Percentiles rank a stretch among this genome's conserved stretches.
phyloP scores from a whole-genome alignment of 352 stramenopile genomes.

The Thalassiosira delicatula region DNA sequence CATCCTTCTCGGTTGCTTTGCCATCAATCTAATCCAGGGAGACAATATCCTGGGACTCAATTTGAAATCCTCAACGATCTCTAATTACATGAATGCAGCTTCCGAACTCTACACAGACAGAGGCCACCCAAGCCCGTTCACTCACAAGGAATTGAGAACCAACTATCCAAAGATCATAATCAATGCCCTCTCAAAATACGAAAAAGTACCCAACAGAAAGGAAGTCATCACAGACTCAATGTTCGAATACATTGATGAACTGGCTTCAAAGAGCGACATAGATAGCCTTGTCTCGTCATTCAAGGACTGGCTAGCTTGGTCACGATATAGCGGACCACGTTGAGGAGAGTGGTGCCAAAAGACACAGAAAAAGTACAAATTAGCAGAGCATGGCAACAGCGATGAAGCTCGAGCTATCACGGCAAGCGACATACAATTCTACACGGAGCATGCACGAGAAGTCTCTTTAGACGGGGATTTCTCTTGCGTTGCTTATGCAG shows the following conservation, averaged over 20 bases:
- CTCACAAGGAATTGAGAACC: neutral
- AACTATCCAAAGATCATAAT: neutral
- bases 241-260: slow-evolving; percentile 18
- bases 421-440: neutral
- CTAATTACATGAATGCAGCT: slow-evolving; percentile 11
- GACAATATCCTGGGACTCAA: slow-evolving; percentile 21
- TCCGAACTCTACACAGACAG: neutral
- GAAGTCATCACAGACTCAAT: slow-evolving; percentile 33
- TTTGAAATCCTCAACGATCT: slow-evolving; percentile 14
- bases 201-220: neutral
- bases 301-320: slow-evolving; percentile 9
- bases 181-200: slow-evolving; percentile 20
- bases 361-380: slow-evolving; percentile 19
- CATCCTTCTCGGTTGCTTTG: slow-evolving; percentile 45
- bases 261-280: neutral
- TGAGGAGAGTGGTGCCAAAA: slow-evolving; percentile 36
- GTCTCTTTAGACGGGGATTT: no score
- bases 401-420: neutral
- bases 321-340: slow-evolving; percentile 10
- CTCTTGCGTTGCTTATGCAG: neutral
- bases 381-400: neutral
- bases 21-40: slow-evolving; percentile 29
- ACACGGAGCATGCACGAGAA: neutral
- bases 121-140: neutral
- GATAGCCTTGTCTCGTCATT: neutral